Percentiles rank a stretch among this genome's conserved stretches.
These are phyloP conservation scores for Ceratobasidium papillatum DNA, from an alignment of 1,284 basidiomycete species.

Conservation along the genomic window DNA sequence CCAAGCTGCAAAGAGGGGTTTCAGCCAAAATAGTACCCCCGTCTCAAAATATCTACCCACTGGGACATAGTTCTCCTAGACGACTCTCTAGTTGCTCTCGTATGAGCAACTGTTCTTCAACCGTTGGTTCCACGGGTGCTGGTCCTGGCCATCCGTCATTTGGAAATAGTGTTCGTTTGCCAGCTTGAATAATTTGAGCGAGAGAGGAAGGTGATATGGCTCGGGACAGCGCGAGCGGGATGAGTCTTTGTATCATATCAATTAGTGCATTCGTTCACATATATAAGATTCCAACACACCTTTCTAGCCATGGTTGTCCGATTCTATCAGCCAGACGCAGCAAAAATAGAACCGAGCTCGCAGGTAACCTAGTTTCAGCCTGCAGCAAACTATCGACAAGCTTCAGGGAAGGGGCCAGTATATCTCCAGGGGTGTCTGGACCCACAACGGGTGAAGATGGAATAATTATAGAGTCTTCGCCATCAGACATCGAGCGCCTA, in stretches of 20 bases:
- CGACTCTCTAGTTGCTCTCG: slow-evolving; percentile 62
- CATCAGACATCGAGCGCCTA: slow-evolving; percentile 27
- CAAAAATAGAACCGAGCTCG: slow-evolving; percentile 46
- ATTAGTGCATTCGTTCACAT: background rate
- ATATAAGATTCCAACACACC: slow-evolving; percentile 44
- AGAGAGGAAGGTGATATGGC: slow-evolving; percentile 64
- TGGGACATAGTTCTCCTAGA: slow-evolving; percentile 57
- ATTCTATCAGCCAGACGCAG: slow-evolving; percentile 47
- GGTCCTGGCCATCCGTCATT: slow-evolving; percentile 76
- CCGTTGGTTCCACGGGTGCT: slow-evolving; percentile 69
- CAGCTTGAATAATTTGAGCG: slow-evolving; percentile 58
- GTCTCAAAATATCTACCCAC: slow-evolving; percentile 52
- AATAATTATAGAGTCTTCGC: slow-evolving; percentile 21
- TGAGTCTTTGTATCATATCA: slow-evolving; percentile 56
- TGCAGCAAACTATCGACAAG: slow-evolving; percentile 63
- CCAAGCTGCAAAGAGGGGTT: background rate
- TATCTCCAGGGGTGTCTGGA: slow-evolving; percentile 9
- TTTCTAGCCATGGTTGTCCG: slow-evolving; percentile 45
- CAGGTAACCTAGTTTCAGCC: slow-evolving; percentile 51
- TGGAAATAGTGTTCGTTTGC: slow-evolving; percentile 76
- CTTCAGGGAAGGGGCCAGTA: slow-evolving; percentile 49
- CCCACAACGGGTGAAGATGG: slow-evolving; percentile 40
- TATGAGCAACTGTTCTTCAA: slow-evolving; percentile 70
- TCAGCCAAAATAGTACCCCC: background rate
- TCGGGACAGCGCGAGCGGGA: slow-evolving; percentile 67